phyloP scores from a whole-genome alignment of 352 stramenopile genomes.

The Phytophthora meadii region DNA sequence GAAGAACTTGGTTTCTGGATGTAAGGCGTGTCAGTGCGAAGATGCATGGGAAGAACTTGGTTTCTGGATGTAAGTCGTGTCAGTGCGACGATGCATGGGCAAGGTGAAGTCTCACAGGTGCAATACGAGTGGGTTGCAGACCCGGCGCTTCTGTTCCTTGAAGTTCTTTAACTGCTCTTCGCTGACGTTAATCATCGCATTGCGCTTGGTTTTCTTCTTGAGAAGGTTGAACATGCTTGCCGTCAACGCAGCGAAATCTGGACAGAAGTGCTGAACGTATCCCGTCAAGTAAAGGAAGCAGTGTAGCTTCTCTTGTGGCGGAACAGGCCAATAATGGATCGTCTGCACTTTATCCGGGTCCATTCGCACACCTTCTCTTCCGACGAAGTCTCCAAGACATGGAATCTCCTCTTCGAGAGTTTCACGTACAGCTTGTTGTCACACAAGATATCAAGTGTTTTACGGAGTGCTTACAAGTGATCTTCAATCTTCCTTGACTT shows the following conservation, averaged over 20 bases:
- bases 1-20: background rate
- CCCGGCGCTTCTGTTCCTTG: background rate
- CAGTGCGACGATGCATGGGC: background rate
- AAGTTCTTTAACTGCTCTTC: no score
- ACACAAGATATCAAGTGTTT: no score
- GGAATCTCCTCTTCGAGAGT: conserved; percentile 6
- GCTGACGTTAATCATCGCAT: no score
- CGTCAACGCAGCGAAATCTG: background rate
- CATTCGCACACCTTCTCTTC: background rate
- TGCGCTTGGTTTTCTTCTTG: background rate
- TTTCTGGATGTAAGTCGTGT: background rate
- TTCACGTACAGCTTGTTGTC: conserved; percentile 1
- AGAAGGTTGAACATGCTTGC: background rate
- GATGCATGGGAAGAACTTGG: no score
- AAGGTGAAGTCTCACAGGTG: no score
- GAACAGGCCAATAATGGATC: conserved; percentile 4
- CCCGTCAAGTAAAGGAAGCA: background rate
- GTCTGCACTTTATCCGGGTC: conserved; percentile 6
- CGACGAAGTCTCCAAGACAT: conserved; percentile 3
- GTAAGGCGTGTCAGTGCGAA: background rate
- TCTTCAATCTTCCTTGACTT: no score
- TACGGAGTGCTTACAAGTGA: no score
- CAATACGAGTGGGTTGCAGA: background rate
- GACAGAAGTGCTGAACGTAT: background rate
- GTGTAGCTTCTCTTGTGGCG: conserved; percentile 6